A percentile compares a stretch with the other conserved stretches of the same genome.
phyloP scores from a whole-genome alignment of 257 asterid genomes.

The Fraxinus excelsior region DNA sequence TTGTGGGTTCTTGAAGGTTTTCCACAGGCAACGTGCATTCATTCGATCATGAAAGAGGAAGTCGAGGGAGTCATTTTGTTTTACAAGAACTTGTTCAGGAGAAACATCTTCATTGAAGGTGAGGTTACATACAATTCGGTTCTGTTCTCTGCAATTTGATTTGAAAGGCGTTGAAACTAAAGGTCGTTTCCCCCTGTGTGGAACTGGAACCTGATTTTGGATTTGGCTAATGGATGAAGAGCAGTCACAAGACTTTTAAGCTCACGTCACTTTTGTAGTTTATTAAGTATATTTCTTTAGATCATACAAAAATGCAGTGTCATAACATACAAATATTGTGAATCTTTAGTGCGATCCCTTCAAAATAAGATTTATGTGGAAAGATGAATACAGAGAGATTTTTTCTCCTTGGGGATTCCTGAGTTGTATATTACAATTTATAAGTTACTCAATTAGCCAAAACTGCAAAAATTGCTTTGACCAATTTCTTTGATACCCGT shows the following conservation, averaged over 20 bases:
- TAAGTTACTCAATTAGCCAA: too few relatives aligned
- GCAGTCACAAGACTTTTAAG: neutral
- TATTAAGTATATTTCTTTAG: neutral
- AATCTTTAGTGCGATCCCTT: neutral
- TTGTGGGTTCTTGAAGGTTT: neutral
- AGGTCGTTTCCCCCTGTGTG: neutral
- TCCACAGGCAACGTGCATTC: neutral
- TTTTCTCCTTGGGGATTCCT: too few relatives aligned
- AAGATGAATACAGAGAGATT: neutral
- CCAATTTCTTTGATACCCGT: too few relatives aligned
- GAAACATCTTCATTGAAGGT: neutral
- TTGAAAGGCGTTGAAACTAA: neutral
- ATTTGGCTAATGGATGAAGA: neutral
- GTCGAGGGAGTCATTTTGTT: neutral
- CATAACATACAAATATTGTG: too few relatives aligned
- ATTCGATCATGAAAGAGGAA: neutral
- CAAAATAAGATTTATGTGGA: neutral
- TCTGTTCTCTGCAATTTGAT: neutral
- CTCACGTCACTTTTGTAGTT: neutral
- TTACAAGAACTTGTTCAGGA: neutral
- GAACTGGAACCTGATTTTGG: neutral
- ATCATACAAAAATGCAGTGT: neutral
- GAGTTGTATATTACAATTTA: too few relatives aligned
- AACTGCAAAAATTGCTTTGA: too few relatives aligned
- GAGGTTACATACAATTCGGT: neutral